A percentile compares a stretch with the other conserved stretches of the same genome.
These are phyloP conservation scores for Aegilops speltoides DNA, from an alignment of 176 grass and related monocot species.

Conservation along the genomic window DNA sequence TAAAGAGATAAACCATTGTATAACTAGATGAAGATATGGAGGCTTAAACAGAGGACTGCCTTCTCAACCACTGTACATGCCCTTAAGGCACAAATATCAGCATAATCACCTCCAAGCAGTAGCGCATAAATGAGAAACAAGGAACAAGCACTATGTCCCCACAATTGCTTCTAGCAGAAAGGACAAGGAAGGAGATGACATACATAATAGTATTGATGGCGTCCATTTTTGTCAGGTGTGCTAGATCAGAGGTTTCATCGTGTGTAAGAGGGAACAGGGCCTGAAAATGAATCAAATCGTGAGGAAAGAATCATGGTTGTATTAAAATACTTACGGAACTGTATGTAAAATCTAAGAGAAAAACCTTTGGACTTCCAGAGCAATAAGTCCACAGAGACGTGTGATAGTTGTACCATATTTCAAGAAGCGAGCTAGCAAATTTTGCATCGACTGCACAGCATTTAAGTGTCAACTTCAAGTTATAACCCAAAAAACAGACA, in stretches of 20 bases:
- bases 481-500: neutral
- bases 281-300: conserved; percentile 38
- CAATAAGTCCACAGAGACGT: conserved; percentile 70
- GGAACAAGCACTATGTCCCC: neutral
- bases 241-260: conserved; percentile 63
- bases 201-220: conserved; percentile 79
- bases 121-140: neutral
- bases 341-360: conserved; percentile 25
- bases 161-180: neutral
- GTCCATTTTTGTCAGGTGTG: conserved; percentile 59
- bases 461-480: neutral
- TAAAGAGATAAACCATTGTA: no score
- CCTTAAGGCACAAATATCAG: conserved; percentile 4
- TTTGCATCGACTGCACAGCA: conserved; percentile 49
- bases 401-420: conserved; percentile 94
- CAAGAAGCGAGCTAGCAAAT: conserved; percentile 60
- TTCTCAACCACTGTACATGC: neutral
- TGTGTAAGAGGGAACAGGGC: conserved; percentile 24
- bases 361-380: conserved; percentile 67
- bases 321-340: neutral
- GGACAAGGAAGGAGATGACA: conserved; percentile 4
- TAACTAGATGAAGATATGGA: neutral
- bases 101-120: conserved; percentile 15
- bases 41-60: neutral
- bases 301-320: conserved; percentile 22